Percentiles rank a stretch among this genome's conserved stretches.
phyloP scores from a whole-genome alignment of 345 rosid species.

The Kernera saxatilis region DNA sequence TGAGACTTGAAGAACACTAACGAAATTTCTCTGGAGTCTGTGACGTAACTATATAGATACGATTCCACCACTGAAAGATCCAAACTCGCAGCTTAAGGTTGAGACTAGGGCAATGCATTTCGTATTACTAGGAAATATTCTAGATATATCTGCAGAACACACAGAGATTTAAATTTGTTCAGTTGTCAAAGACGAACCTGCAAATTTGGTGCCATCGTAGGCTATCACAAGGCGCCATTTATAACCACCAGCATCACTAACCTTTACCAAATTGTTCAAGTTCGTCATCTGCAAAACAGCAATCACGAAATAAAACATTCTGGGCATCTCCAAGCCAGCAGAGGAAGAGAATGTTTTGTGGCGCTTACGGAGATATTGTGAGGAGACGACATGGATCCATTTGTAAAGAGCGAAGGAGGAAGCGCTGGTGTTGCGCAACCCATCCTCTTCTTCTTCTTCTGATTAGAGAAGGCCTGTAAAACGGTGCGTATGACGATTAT shows the following conservation, averaged over 20 bases:
- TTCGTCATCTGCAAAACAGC: conserved; percentile 14
- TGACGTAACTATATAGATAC: neutral
- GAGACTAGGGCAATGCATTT: neutral
- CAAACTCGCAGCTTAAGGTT: neutral
- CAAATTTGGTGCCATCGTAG: conserved; percentile 73
- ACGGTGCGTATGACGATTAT: neutral
- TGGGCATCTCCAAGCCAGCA: neutral
- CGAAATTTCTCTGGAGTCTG: neutral
- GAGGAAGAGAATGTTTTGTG: neutral
- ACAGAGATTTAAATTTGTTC: neutral
- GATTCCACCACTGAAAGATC: neutral
- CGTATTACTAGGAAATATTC: neutral
- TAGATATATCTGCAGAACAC: neutral
- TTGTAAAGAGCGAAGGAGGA: conserved; percentile 31
- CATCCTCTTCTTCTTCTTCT: conserved; percentile 27
- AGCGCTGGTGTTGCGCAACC: conserved; percentile 29
- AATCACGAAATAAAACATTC: neutral
- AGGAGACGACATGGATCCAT: conserved; percentile 26
- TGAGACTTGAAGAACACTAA: neutral
- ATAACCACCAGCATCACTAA: conserved; percentile 23
- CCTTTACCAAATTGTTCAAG: conserved; percentile 22
- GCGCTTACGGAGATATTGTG: conserved; percentile 11
- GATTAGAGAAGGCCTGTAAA: neutral
- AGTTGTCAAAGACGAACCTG: conserved; percentile 38
- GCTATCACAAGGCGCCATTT: conserved; percentile 87